phyloP scores from a whole-genome alignment of 495 filamentous ascomycete species.

The Collariella sp. region DNA sequence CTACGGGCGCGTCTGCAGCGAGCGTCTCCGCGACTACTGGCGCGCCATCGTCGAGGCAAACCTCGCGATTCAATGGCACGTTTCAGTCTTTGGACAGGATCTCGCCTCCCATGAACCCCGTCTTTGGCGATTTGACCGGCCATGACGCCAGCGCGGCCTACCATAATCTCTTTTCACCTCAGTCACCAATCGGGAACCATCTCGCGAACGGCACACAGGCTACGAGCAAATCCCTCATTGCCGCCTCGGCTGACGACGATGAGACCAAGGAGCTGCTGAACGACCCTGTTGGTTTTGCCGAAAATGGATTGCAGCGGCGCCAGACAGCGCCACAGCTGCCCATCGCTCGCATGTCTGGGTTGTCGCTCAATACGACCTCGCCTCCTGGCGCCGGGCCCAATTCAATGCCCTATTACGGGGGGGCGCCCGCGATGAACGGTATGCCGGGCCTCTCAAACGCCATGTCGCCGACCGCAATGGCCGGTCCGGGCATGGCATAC shows the following conservation, averaged over 20 bases:
- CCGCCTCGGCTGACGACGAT: conserved; percentile 65
- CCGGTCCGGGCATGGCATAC: conserved; percentile 31
- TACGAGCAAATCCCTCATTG: conserved; percentile 77
- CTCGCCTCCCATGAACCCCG: conserved; percentile 51
- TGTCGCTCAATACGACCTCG: conserved; percentile 69
- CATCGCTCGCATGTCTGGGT: conserved; percentile 56
- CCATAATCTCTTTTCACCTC: conserved; percentile 70
- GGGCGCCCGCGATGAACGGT: conserved; percentile 32
- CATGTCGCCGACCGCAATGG: conserved; percentile 53
- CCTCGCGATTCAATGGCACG: conserved; percentile 67
- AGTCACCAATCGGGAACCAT: conserved; percentile 73
- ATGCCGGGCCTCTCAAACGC: conserved; percentile 42
- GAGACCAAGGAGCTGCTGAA: conserved; percentile 79
- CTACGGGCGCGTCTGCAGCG: conserved; percentile 20
- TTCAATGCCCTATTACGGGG: conserved; percentile 45
- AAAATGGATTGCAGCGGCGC: conserved; percentile 61
- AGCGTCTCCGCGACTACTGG: conserved; percentile 44
- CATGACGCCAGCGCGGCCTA: conserved; percentile 56
- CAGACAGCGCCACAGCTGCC: conserved; percentile 69
- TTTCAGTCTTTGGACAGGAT: conserved; percentile 67
- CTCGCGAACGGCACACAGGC: conserved; percentile 60
- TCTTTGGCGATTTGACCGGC: conserved; percentile 50
- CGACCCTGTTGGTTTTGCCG: conserved; percentile 75
- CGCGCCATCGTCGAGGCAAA: conserved; percentile 54
- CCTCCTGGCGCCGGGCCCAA: conserved; percentile 40